These are phyloP conservation scores for Fragaria iinumae DNA, from an alignment of 306 rosid genomes.

Conservation along the genomic window DNA sequence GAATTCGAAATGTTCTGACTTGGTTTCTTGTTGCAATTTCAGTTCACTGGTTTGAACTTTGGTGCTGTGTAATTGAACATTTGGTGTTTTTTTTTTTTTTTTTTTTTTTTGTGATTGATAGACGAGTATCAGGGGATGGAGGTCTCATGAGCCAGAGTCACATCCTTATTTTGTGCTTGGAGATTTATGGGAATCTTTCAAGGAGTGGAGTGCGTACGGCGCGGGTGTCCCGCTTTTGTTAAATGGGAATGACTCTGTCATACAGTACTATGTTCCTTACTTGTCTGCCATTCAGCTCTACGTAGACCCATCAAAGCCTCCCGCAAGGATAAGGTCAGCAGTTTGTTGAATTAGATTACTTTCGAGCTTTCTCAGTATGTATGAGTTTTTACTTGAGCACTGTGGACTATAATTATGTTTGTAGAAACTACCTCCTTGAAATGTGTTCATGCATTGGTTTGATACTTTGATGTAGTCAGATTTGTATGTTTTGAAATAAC, in stretches of 20 bases:
- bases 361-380: not conserved
- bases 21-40: not conserved
- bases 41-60: not conserved
- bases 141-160: conserved; percentile 41
- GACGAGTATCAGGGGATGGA: conserved; percentile 63
- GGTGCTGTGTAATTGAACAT: not conserved
- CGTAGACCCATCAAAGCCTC: conserved; percentile 63
- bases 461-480: not conserved
- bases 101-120: conserved; percentile 24
- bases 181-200: conserved; percentile 83
- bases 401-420: not conserved
- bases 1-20: no score
- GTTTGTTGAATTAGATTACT: not conserved
- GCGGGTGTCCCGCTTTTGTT: conserved; percentile 77
- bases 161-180: conserved; percentile 79
- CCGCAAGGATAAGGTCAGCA: conserved; percentile 53
- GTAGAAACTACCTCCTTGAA: not conserved
- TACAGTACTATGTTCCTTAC: conserved; percentile 81
- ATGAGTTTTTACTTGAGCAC: not conserved
- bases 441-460: not conserved
- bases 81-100: no score
- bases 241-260: conserved; percentile 75
- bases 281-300: conserved; percentile 90
- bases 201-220: conserved; percentile 92
- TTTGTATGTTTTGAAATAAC: not conserved